Percentiles rank a stretch among this genome's conserved stretches.
phyloP scores from a whole-genome alignment of 495 filamentous ascomycete genomes.

The Thermothielavioides terrestris region DNA sequence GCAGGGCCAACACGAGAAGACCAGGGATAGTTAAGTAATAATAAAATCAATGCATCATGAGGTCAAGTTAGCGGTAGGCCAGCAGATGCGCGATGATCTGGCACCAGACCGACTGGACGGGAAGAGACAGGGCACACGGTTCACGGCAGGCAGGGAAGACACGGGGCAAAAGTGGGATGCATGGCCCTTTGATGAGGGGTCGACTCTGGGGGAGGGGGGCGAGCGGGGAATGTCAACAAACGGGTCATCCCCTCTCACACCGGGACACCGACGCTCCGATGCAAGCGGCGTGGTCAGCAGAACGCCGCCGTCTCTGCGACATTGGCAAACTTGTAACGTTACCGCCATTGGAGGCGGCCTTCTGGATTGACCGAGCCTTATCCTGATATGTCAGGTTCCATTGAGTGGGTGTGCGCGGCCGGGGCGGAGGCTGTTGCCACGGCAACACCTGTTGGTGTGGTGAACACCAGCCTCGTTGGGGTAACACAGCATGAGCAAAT shows the following conservation, averaged over 20 bases:
- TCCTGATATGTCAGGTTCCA: not conserved
- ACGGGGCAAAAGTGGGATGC: not conserved
- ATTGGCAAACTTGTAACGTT: conserved; percentile 1
- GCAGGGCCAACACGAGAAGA: too few relatives aligned
- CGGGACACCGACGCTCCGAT: not conserved
- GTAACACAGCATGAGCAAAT: too few relatives aligned
- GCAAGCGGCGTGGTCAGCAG: not conserved
- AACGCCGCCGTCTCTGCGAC: too few relatives aligned
- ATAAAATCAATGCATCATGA: not conserved
- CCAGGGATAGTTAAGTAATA: too few relatives aligned
- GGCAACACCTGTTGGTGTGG: not conserved
- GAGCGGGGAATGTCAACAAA: conserved; percentile 6
- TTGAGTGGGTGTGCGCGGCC: not conserved
- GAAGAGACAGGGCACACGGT: not conserved
- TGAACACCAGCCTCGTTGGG: not conserved
- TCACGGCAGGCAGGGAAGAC: not conserved
- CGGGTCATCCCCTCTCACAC: not conserved
- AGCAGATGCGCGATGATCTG: conserved; percentile 3
- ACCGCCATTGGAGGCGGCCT: too few relatives aligned
- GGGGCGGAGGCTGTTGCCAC: not conserved
- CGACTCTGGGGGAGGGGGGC: too few relatives aligned
- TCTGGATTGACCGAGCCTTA: not conserved
- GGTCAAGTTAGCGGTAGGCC: not conserved
- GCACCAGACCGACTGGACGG: not conserved
- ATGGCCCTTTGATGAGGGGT: too few relatives aligned